These are phyloP conservation scores for Metschnikowia lochheadii DNA, from an alignment of 805 yeast species.

Conservation along the genomic window DNA sequence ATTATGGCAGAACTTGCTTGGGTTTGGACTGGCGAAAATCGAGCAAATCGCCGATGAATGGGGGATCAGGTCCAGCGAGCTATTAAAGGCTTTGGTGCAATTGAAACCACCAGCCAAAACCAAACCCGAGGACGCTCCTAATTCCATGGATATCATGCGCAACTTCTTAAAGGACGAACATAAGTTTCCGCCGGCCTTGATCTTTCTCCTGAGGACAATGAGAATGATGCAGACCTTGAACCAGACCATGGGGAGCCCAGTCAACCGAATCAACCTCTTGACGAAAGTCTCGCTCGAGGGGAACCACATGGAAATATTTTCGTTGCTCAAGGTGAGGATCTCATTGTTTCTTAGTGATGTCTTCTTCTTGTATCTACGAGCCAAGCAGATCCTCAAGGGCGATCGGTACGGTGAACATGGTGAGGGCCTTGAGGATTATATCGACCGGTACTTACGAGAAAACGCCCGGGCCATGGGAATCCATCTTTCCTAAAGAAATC, in stretches of 20 bases:
- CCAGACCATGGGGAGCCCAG: constrained; percentile 63
- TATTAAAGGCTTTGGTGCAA: constrained; percentile 55
- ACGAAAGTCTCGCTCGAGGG: constrained; percentile 50
- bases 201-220: constrained; percentile 67
- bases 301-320: constrained; percentile 10
- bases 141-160: constrained; percentile 38
- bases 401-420: constrained; percentile 30
- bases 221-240: constrained; percentile 71
- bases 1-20: constrained; percentile 62
- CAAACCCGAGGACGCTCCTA: constrained; percentile 35
- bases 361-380: constrained; percentile 29
- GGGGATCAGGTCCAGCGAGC: constrained; percentile 67
- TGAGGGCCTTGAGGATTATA: constrained; percentile 41
- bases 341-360: constrained; percentile 28
- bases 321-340: constrained; percentile 20
- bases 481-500: constrained; percentile 17
- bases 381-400: constrained; percentile 31
- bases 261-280: constrained; percentile 63
- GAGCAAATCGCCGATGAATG: constrained; percentile 48
- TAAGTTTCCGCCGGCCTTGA: constrained; percentile 61
- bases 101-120: constrained; percentile 37
- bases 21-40: constrained; percentile 46
- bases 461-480: constrained; percentile 44
- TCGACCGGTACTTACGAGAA: constrained; percentile 41
- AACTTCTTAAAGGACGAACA: constrained; percentile 58